Conservation (phyloP, 1,284 basidiomycete species). For the Limonomyces culmigenus region DNA sequence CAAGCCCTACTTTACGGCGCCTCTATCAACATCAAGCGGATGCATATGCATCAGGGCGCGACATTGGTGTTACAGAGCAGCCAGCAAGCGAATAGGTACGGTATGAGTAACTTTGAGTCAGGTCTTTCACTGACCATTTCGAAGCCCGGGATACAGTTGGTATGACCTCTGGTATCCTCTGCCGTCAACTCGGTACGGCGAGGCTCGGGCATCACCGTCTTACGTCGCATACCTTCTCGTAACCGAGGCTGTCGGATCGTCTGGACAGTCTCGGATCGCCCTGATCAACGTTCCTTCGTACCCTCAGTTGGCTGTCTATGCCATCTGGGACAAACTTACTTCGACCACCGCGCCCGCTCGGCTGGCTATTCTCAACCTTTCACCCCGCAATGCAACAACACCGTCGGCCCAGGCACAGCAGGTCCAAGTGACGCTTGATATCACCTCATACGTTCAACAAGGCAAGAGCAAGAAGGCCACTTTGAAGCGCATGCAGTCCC, state of each 20-base stretch:
- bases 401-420: slow-evolving; percentile 6
- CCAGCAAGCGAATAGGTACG: slow-evolving; percentile 14
- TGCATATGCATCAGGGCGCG: slow-evolving; percentile 20
- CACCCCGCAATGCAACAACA: slow-evolving; percentile 10
- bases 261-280: slow-evolving; percentile 12
- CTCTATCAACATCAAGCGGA: slow-evolving; percentile 15
- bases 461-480: slow-evolving; percentile 8
- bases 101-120: slow-evolving; percentile 1
- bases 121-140: neutral
- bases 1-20: slow-evolving; percentile 18
- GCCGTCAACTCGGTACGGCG: slow-evolving; percentile 15
- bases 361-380: slow-evolving; percentile 17
- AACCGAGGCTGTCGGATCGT: slow-evolving; percentile 17
- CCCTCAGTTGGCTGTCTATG: slow-evolving; percentile 15
- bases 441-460: slow-evolving; percentile 9
- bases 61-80: slow-evolving; percentile 19
- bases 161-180: slow-evolving; percentile 21
- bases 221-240: slow-evolving; percentile 19
- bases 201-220: slow-evolving; percentile 16
- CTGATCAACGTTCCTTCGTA: slow-evolving; percentile 10
- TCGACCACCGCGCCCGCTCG: slow-evolving; percentile 11
- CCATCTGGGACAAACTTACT: slow-evolving; percentile 17
- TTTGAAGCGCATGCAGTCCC: slow-evolving; percentile 17
- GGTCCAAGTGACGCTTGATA: slow-evolving; percentile 10
- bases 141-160: slow-evolving; percentile 6